Evolutionary conservation across 2,329 filamentous ascomycete genomes (phyloP), one percentile per base, ranked within the genome.

Genomic region (Falciphora oryzae): DNA sequence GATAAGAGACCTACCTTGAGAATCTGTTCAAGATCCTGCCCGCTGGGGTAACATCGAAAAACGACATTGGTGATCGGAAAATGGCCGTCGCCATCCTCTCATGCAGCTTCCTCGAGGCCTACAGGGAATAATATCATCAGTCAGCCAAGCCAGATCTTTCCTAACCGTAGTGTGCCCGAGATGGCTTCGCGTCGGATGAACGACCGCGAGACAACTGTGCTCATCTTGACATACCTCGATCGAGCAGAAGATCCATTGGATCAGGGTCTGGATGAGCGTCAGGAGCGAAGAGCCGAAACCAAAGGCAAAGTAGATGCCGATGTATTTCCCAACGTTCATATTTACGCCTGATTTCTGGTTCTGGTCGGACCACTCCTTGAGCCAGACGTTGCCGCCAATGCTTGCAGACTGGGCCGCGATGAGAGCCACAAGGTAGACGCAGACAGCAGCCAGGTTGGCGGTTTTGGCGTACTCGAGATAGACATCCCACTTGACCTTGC

Each of bases 161-260:
- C 59, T 59, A 16, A 35, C 31, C 16, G 31, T 22, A 7, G 13
- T 22, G 38, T 22, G 13, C 25, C 50, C 14, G 10, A 22, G 29
- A 58, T 25, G 29, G 4, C n/a, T 16, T 38, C 27, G 25, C 31
- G 13, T 27, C 25, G 25, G 56, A 27, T 2, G 29, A 38, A 35
- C 29, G 44, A 35, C 35, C 53, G 69, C 75, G 56, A 53, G 38
- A 53, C 59, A 31, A 16, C 14, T 6, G 14, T 44, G 38, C 14
- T 18, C 13, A 10, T 53, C 27, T 27, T 28, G 6, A 74, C 78
- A 63, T 80, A 92, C 90, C 85, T 99, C 95, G 68, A 99, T 99
- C 5, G 95, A 98, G 79, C 96, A 99, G 80, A 99, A 98, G 69
- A 99, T 98, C 95, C 95, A 99, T 32, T 99, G 82, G 68, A 99